These are phyloP conservation scores for Nymphaea colorata DNA, from an alignment of 164 flowering plant species.

Conservation along the genomic window DNA sequence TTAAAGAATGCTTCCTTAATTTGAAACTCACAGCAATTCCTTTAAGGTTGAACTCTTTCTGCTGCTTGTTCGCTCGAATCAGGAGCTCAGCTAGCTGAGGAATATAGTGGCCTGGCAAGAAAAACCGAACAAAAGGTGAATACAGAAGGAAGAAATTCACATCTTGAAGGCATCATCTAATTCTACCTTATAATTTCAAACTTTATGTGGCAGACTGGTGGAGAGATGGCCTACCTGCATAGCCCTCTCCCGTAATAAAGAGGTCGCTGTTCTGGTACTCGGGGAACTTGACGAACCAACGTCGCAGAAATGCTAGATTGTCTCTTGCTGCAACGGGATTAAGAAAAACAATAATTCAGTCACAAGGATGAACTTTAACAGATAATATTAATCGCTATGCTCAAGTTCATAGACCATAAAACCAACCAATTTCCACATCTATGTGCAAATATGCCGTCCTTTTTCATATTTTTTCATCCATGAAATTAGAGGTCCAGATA, in stretches of 20 bases:
- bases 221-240: slow-evolving; percentile 42
- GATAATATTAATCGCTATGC: neutral
- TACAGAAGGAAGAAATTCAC: too few species aligned
- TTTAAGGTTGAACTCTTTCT: slow-evolving; percentile 64
- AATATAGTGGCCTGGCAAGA: slow-evolving; percentile 65
- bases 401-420: neutral
- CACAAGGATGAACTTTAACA: neutral
- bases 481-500: neutral
- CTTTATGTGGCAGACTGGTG: neutral
- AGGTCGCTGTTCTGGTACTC: slow-evolving; percentile 46
- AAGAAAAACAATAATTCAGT: neutral
- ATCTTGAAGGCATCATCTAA: too few species aligned
- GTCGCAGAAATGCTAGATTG: slow-evolving; percentile 56
- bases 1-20: neutral
- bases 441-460: neutral
- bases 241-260: slow-evolving; percentile 83
- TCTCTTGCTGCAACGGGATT: slow-evolving; percentile 36
- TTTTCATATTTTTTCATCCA: too few species aligned
- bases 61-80: slow-evolving; percentile 53
- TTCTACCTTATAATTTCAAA: too few species aligned
- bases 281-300: slow-evolving; percentile 68
- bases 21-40: slow-evolving; percentile 77
- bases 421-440: neutral
- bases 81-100: slow-evolving; percentile 83
- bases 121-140: neutral